Base-by-base conservation (phyloP, 1,284 basidiomycete genomes). In the Neolentinus lepideus region DNA sequence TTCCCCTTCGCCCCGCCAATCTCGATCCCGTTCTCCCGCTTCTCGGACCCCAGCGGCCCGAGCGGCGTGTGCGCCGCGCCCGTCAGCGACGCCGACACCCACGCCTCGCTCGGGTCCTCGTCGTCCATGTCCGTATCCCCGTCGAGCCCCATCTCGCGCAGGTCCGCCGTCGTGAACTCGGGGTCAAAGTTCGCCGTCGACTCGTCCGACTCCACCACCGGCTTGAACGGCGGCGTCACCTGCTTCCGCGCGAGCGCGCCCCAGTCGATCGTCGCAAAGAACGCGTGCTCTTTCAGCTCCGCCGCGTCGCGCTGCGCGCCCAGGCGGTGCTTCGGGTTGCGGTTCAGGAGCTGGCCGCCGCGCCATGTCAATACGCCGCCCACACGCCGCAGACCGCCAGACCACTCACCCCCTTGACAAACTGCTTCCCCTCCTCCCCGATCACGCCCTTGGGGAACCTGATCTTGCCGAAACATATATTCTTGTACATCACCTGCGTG, bases 401-500 rank as follows among this genome's bases (percentile, higher is more conserved):
- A 22, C 9, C 9, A 82, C 90, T 75, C 65, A 95, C 92, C 58
- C 94, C 94, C 73, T 99, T 99, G 67, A 99, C 97, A 64, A 99
- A 99, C 73, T 97, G 92, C 76, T 99, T 99, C 55, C 97, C 97
- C 57, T 98, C 95, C 64, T 99, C 97, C 58, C 89, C 88, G 64
- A 99, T 98, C 29, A 98, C 95, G 55, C 92, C 94, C 65, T 94
- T 90, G 26, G 97, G 97, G 77, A 99, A 99, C 60, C 96, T 84
- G 69, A 99, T 98, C 81, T 98, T 99, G 61, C 97, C 97, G 71
- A 94, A 94, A 70, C 94, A 98, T 63, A 99, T 99, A 76, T 96
- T 92, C 80, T 94, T 94, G 78, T 99, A 99, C 97, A 99, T 99
- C 73, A 98, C 93, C 70, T 99, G 96, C 16, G 94, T 98, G 69